phyloP scores from a whole-genome alignment of 108 stramenopile species.

The Conticribra guillardii region DNA sequence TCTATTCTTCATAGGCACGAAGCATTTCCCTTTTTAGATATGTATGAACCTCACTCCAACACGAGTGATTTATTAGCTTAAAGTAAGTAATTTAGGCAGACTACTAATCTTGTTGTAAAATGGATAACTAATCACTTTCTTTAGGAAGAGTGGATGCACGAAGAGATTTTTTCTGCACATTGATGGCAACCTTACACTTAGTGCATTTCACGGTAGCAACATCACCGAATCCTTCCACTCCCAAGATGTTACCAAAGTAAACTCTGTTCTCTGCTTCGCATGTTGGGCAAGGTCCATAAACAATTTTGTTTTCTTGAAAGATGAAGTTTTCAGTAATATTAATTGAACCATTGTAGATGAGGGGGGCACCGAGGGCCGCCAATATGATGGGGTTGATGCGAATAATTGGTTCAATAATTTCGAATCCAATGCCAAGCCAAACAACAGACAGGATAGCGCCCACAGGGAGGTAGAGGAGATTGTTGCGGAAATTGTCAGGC shows the following conservation, averaged over 20 bases:
- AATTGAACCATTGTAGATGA: constrained; percentile 70
- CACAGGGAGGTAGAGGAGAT: constrained; percentile 90
- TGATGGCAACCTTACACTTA: constrained; percentile 86
- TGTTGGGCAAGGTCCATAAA: constrained; percentile 92
- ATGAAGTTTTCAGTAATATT: constrained; percentile 73
- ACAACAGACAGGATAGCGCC: constrained; percentile 59
- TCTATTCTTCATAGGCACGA: no score
- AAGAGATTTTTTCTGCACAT: constrained; percentile 78
- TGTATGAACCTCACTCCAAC: no score
- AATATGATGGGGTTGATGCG: constrained; percentile 85
- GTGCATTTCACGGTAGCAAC: constrained; percentile 80
- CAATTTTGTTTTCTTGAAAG: constrained; percentile 79
- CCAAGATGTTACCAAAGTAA: constrained; percentile 94
- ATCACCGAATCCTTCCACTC: constrained; percentile 87
- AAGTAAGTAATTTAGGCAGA: no score
- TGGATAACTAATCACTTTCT: constrained; percentile 19
- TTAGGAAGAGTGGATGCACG: constrained; percentile 90
- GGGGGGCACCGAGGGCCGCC: constrained; percentile 70
- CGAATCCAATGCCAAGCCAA: constrained; percentile 78
- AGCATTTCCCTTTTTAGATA: no score
- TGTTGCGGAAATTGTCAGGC: constrained; percentile 85
- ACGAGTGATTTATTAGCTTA: no score
- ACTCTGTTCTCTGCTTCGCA: constrained; percentile 86
- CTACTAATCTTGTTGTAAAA: not conserved
- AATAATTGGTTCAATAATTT: constrained; percentile 69